phyloP scores from a whole-genome alignment of 495 filamentous ascomycete species.

The Pseudoneurospora amorphoporcata region DNA sequence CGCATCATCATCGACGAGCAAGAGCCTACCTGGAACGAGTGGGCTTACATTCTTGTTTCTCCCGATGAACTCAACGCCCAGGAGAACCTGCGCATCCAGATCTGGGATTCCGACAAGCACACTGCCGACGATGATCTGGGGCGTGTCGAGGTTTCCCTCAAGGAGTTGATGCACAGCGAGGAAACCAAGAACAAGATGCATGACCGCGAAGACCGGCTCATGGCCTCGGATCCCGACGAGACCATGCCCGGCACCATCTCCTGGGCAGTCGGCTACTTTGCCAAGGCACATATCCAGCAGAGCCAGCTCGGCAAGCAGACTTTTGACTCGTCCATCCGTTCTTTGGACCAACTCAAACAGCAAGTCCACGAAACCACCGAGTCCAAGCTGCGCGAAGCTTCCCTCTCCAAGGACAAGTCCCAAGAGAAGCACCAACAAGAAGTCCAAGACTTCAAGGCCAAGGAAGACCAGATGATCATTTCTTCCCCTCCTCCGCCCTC shows the following conservation, averaged over 20 bases:
- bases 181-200: constrained; percentile 44
- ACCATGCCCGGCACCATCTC: constrained; percentile 57
- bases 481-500: constrained; percentile 46
- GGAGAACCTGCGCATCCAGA: constrained; percentile 54
- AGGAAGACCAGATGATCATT: constrained; percentile 44
- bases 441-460: constrained; percentile 46
- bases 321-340: constrained; percentile 39
- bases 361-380: constrained; percentile 40
- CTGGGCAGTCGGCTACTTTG: constrained; percentile 63
- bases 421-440: constrained; percentile 52
- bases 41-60: constrained; percentile 51
- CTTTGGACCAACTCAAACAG: constrained; percentile 41
- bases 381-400: constrained; percentile 53
- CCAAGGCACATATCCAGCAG: constrained; percentile 48
- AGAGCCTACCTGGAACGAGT: constrained; percentile 61
- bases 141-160: constrained; percentile 54
- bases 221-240: constrained; percentile 48
- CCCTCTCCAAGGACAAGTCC: constrained; percentile 30
- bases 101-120: constrained; percentile 62
- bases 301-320: constrained; percentile 46
- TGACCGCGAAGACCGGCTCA: constrained; percentile 49
- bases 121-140: constrained; percentile 67
- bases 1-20: constrained; percentile 53
- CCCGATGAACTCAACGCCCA: constrained; percentile 61
- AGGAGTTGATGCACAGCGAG: constrained; percentile 47